A percentile compares a stretch with the other conserved stretches of the same genome.
Conservation (phyloP, 2,329 filamentous ascomycete species). For the Colletotrichum destructivum region DNA sequence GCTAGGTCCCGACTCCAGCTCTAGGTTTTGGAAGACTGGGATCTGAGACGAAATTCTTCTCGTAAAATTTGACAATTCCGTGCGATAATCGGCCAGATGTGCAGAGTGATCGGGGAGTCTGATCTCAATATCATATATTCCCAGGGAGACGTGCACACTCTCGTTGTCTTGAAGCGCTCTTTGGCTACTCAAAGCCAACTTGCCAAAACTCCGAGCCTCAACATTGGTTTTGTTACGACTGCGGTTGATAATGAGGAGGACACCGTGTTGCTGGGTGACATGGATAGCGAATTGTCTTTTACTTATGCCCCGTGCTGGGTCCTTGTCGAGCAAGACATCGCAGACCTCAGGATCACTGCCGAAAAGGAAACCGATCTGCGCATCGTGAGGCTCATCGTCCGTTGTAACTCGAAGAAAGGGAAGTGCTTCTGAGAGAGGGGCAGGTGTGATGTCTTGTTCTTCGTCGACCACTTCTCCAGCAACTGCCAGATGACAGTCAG, state of each 20-base stretch:
- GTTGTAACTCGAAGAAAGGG: no score
- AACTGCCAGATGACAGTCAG: no score
- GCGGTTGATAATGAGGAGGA: background rate
- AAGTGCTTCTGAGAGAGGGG: no score
- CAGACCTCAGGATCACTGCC: background rate
- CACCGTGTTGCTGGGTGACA: background rate
- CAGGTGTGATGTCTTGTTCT: no score
- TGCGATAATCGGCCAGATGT: background rate
- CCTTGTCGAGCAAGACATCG: slow-evolving; percentile 4
- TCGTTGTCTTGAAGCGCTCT: background rate
- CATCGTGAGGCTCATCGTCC: background rate
- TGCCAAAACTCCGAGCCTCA: background rate
- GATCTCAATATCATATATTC: slow-evolving; percentile 2
- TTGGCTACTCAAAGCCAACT: background rate
- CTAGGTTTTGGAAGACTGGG: background rate
- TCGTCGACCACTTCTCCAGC: no score
- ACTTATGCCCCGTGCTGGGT: background rate
- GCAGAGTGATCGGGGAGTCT: background rate
- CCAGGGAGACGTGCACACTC: background rate
- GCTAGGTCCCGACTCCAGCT: background rate
- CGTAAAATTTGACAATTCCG: background rate
- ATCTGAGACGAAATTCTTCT: background rate
- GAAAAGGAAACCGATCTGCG: slow-evolving; percentile 1
- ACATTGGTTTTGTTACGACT: slow-evolving; percentile 5
- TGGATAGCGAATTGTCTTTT: slow-evolving; percentile 6